Evolutionary conservation across 2,329 filamentous ascomycete genomes (phyloP), one percentile per base, ranked within the genome.

Genomic region (Diaporthe citrichinensis): DNA sequence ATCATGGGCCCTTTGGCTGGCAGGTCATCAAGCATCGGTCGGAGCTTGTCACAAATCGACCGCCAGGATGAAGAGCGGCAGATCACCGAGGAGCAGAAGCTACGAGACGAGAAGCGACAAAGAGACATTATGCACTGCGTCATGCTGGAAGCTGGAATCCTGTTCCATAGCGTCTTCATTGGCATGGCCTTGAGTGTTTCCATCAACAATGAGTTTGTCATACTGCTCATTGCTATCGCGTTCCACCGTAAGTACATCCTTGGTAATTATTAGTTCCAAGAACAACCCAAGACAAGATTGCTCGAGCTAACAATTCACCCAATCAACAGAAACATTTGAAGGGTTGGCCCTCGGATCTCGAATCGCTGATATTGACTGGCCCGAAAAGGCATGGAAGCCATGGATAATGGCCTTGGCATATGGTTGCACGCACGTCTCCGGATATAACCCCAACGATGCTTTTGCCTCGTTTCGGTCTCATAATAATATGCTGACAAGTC

Each of bases 41-140:
- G 61, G 14, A 65, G 61, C 5, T n/a, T 65, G 41, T 65, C 61
- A 14, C 61, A 31, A 34, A 65, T 65, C 17, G 25, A 65, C 23
- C 61, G 61, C 25, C 61, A 31, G 25, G 61, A 65, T 1, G 41
- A 65, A 34, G 61, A 65, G 31, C 28, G 17, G 25, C 61, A 65
- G 61, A 65, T 28, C 17, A n/a, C 41, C 41, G 15, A 31, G 61
- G 61, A 65, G 20, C 61, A 46, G 25, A 49, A 49, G 41, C 41
- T 34, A 15, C 25, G 25, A n/a, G 41, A 65, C 17, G 61, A 65
- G 14, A 65, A 65, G 28, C 41, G 31, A 44, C 39, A 41, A 49
- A 65, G 61, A 17, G 61, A 65, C 25, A 65, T 65, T 41, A 65
- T 65, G 61, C 61, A 65, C 5, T 65, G 61, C 61, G 25, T 65